phyloP scores from a whole-genome alignment of 345 rosid genomes.

The Salix koriyanagi region DNA sequence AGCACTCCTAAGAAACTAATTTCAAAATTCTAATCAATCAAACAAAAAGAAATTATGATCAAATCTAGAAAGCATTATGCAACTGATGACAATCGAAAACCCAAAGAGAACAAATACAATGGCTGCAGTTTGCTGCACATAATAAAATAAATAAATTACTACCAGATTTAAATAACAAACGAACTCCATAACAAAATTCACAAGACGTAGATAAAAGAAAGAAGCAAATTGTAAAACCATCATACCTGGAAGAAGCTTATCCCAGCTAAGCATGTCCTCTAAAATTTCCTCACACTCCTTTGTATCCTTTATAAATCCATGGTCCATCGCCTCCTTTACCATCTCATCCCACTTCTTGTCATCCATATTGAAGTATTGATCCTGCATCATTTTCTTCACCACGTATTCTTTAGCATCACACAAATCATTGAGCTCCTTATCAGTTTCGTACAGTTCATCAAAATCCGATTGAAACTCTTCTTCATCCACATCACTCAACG shows the following conservation, averaged over 20 bases:
- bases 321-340: slow-evolving; percentile 55
- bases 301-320: slow-evolving; percentile 63
- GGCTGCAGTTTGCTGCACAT: no score
- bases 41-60: background rate
- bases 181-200: background rate
- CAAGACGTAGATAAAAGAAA: background rate
- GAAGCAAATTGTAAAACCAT: background rate
- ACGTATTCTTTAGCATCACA: slow-evolving; percentile 53
- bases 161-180: background rate
- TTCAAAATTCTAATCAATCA: background rate
- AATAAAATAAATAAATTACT: no score
- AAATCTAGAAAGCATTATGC: background rate
- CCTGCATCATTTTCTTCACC: slow-evolving; percentile 45
- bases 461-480: slow-evolving; percentile 72
- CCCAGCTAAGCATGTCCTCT: slow-evolving; percentile 91
- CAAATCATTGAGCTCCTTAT: slow-evolving; percentile 70
- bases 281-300: slow-evolving; percentile 74
- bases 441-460: slow-evolving; percentile 56
- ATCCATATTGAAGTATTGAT: slow-evolving; percentile 75
- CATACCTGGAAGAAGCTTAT: slow-evolving; percentile 82
- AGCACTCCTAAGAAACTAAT: background rate
- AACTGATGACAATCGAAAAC: no score
- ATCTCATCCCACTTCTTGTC: slow-evolving; percentile 82
- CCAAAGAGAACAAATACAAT: no score
- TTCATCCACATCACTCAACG: slow-evolving; percentile 52